A percentile compares a stretch with the other conserved stretches of the same genome.
Evolutionary conservation across 345 rosid species (phyloP).

Genomic region (Populus euphratica): DNA sequence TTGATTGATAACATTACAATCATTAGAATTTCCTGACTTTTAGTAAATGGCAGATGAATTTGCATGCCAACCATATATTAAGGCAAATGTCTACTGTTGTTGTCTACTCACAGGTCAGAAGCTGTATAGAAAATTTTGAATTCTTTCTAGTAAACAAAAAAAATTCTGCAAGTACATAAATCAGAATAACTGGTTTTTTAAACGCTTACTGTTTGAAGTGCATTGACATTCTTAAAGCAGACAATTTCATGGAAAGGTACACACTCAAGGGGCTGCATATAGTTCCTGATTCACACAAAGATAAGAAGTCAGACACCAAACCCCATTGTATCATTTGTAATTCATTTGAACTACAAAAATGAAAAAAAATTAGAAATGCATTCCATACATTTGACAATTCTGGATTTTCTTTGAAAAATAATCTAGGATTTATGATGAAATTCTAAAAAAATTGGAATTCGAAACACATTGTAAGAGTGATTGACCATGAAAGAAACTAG

Average conservation of each 20-base stretch:
- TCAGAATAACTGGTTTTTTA: not conserved
- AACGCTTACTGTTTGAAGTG: slow-evolving; percentile 69
- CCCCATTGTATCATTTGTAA: not conserved
- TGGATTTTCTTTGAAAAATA: too few relatives aligned
- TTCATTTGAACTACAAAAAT: not conserved
- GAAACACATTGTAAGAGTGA: too few relatives aligned
- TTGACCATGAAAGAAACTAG: not conserved
- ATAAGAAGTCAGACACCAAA: not conserved
- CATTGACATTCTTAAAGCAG: slow-evolving; percentile 70
- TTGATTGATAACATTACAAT: too few relatives aligned
- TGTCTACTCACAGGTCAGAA: not conserved
- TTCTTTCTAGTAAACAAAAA: not conserved
- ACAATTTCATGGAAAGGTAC: slow-evolving; percentile 62
- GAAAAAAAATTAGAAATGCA: too few relatives aligned
- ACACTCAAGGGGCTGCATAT: slow-evolving; percentile 75
- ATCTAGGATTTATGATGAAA: too few relatives aligned
- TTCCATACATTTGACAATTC: too few relatives aligned
- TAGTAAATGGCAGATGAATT: too few relatives aligned
- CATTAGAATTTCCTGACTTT: too few relatives aligned
- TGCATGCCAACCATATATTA: too few relatives aligned
- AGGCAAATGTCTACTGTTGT: too few relatives aligned
- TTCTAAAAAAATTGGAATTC: too few relatives aligned
- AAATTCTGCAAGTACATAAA: slow-evolving; percentile 8
- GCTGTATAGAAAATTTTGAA: not conserved
- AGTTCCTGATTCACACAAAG: slow-evolving; percentile 47